Evolutionary conservation across 2,329 filamentous ascomycete genomes (phyloP).

Genomic region (Metarhizium guizhouense): DNA sequence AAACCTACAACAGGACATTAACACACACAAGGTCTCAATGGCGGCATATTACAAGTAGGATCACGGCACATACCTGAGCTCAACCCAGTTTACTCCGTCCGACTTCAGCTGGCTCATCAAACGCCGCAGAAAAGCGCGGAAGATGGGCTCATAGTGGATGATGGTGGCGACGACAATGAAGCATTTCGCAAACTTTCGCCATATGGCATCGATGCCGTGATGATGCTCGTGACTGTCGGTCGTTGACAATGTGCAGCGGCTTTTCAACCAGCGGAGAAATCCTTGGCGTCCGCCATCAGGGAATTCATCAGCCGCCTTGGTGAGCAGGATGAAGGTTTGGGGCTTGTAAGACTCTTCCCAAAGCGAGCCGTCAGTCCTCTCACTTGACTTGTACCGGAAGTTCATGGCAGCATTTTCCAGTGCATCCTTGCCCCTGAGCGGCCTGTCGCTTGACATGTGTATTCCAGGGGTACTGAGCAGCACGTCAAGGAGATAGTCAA

Average conservation of each 20-base stretch:
- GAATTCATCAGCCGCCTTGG: slow-evolving; percentile 61
- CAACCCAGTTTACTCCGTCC: slow-evolving; percentile 79
- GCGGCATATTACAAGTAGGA: background rate
- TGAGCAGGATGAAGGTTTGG: slow-evolving; percentile 47
- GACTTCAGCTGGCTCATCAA: slow-evolving; percentile 64
- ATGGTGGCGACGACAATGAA: slow-evolving; percentile 68
- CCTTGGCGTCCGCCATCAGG: slow-evolving; percentile 61
- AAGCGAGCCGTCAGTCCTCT: slow-evolving; percentile 40
- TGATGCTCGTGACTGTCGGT: slow-evolving; percentile 72
- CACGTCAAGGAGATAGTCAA: slow-evolving; percentile 67
- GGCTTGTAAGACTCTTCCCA: slow-evolving; percentile 59
- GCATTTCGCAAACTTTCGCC: slow-evolving; percentile 69
- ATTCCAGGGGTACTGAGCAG: slow-evolving; percentile 66
- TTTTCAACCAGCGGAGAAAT: slow-evolving; percentile 71
- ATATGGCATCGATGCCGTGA: slow-evolving; percentile 74
- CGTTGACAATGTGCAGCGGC: slow-evolving; percentile 60
- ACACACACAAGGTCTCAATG: background rate
- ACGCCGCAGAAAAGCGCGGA: slow-evolving; percentile 62
- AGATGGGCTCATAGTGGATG: slow-evolving; percentile 86
- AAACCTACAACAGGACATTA: slow-evolving; percentile 34
- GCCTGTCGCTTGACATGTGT: slow-evolving; percentile 53
- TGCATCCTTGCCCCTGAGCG: slow-evolving; percentile 45
- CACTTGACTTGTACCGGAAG: slow-evolving; percentile 51
- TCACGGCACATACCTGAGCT: slow-evolving; percentile 45
- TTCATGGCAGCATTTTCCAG: slow-evolving; percentile 45